Base-by-base conservation (phyloP, 2,329 filamentous ascomycete genomes). In the Talaromyces piceae region DNA sequence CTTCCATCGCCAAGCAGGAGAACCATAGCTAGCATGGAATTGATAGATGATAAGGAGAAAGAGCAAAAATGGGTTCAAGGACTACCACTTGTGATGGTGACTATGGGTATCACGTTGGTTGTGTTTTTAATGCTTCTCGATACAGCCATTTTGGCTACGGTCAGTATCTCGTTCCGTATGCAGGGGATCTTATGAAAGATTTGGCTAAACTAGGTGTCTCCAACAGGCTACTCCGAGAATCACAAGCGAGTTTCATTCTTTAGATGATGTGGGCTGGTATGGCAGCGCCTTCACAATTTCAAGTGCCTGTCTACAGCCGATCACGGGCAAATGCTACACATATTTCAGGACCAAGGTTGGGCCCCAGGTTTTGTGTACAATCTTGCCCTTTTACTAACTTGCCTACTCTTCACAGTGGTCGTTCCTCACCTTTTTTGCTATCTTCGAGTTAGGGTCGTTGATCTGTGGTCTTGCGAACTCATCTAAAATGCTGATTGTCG, bases 121-220 rank as follows among this genome's bases (percentile, higher is more conserved):
- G 67, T 69, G 12, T 78, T 78, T 53, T 56, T 78, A 16, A 71
- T 77, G 62, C 57, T 79, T 54, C 56, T 81, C 3, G 78, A 81
- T 51, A 73, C 69, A 31, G 77, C 77, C 1, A 79, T 81, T 47
- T 69, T 81, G 49, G 67, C 72, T 7, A 81, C 78, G 4, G 78
- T 69, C 20, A 7, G 33, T n/a, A 33, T 33, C 16, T 33, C 2
- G 16, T 33, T 16, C 5, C 30, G 30, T 33, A 4, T n/a, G 4
- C 3, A n/a, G 5, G 2, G 30, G 16, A 33, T n/a, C 7, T 13
- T 3, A 11, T 39, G 20, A 30, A 12, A 20, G 6, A 8, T 5
- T 18, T 3, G 9, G 6, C 22, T 20, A 25, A 22, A 6, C 4
- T 37, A 22, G 18, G 12, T 22, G 5, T 13, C 3, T 18, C 18